A percentile compares a stretch with the other conserved stretches of the same genome.
phyloP scores from a whole-genome alignment of 2,329 filamentous ascomycete genomes.

The Ophiostoma montium region DNA sequence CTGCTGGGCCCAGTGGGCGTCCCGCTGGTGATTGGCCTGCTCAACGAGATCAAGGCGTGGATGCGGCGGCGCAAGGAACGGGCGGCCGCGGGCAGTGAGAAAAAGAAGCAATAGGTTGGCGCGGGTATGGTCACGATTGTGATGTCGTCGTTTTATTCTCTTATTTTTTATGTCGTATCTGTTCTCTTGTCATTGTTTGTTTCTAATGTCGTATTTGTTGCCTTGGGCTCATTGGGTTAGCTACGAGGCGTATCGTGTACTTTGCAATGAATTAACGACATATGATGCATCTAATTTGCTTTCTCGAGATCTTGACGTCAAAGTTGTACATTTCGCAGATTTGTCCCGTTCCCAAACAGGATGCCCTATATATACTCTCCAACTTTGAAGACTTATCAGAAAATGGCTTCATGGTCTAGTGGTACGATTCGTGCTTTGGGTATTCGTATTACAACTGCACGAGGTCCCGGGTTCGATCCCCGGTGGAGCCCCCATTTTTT shows the following conservation, averaged over 20 bases:
- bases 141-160: no score
- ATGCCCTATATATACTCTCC: background rate
- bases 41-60: conserved; percentile 67
- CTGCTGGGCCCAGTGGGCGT: conserved; percentile 83
- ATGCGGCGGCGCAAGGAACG: conserved; percentile 31
- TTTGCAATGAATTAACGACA: conserved; percentile 23
- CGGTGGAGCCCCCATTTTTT: conserved; percentile 13
- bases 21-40: conserved; percentile 66
- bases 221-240: no score
- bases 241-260: no score
- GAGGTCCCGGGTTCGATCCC: conserved; percentile 16
- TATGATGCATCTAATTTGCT: no score
- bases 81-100: conserved; percentile 22
- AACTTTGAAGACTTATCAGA: background rate
- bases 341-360: no score
- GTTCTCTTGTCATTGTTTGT: no score
- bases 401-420: conserved; percentile 13
- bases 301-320: no score
- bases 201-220: no score
- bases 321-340: no score
- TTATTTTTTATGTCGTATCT: no score
- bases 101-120: conserved; percentile 18
- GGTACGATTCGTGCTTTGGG: conserved; percentile 16
- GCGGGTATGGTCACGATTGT: no score
- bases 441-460: conserved; percentile 12